Evolutionary conservation across 176 grass and related monocot genomes (phyloP), one percentile per base, ranked within the genome.

Genomic region (Juncus inflexus): DNA sequence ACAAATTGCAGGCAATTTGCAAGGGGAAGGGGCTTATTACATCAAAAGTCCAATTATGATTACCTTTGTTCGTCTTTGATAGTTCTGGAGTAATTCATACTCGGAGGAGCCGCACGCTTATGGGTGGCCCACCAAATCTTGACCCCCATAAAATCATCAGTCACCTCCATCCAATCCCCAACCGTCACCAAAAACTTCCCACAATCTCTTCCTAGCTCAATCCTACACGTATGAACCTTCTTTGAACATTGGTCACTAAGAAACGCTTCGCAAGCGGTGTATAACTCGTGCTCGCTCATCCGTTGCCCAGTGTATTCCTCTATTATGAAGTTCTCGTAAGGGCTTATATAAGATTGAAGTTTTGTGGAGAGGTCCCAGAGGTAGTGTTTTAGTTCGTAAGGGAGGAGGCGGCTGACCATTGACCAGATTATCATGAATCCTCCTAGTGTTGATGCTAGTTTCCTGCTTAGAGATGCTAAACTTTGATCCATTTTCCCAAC

Each of bases 261-360:
- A 69, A 86, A 91, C 42, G 84, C 69, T 47, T 91, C 70, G 11
- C 42, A 59, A 62, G 77, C 77, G 4, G 37, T 12, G 69, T 56
- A 86, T 16, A 72, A 10, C 8, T 87, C 74, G 83, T 70, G 83
- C 53, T 83, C 73, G 38, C 9, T 60, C 59, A 84, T 77, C 11
- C 41, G 54, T 13, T 76, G 10, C 12, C 55, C 60, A 68, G 72
- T 58, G 59, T 84, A 68, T 68, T 91, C 77, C 40, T 65, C 11
- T 68, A 91, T 61, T 52, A 74, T 81, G 77, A 91, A 6, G 12
- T 81, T 9, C 7, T 80, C 57, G 55, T 91, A 91, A 6, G 87
- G 87, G 77, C 37, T 77, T 0, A 75, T 4, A 37, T 28, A 70
- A n/a, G 66, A 7, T 7, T 36, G 13, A 28, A 57, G 5, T 35